phyloP scores from a whole-genome alignment of 2,329 filamentous ascomycete genomes.

The Ceratocystis diversiconidia region DNA sequence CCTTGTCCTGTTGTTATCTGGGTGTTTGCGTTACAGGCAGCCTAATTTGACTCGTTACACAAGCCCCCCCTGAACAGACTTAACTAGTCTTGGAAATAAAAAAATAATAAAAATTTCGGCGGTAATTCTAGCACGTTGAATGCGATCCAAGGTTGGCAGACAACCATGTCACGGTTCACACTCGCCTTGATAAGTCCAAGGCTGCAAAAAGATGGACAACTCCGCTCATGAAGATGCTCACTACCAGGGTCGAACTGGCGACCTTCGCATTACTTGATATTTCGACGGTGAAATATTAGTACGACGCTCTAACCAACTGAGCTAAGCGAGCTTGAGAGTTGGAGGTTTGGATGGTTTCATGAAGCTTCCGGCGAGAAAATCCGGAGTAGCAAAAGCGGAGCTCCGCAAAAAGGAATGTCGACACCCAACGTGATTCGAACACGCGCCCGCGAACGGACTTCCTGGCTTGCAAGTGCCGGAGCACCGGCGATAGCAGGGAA shows the following conservation, averaged over 20 bases:
- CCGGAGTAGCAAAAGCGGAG: background rate
- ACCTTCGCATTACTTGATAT: slow-evolving; percentile 11
- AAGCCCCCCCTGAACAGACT: no score
- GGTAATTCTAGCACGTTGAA: no score
- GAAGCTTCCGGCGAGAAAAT: background rate
- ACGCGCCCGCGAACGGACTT: background rate
- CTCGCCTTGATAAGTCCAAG: no score
- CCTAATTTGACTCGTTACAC: no score
- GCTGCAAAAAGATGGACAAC: no score
- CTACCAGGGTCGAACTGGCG: slow-evolving; percentile 9
- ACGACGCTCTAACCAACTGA: slow-evolving; percentile 12
- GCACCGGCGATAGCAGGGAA: slow-evolving; percentile 7
- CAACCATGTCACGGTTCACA: no score
- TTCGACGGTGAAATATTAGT: slow-evolving; percentile 5
- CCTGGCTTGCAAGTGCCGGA: background rate
- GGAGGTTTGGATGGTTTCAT: background rate
- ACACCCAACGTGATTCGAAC: slow-evolving; percentile 4
- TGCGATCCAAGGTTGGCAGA: no score
- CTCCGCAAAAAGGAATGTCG: background rate
- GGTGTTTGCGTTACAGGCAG: no score
- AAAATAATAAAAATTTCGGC: no score
- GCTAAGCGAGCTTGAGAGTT: slow-evolving; percentile 1
- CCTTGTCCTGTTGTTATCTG: no score
- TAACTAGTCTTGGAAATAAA: no score
- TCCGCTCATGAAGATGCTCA: background rate